Percentiles rank a stretch among this genome's conserved stretches.
phyloP scores from a whole-genome alignment of 768 basidiomycete species.

The Fomitopsis pulvina region DNA sequence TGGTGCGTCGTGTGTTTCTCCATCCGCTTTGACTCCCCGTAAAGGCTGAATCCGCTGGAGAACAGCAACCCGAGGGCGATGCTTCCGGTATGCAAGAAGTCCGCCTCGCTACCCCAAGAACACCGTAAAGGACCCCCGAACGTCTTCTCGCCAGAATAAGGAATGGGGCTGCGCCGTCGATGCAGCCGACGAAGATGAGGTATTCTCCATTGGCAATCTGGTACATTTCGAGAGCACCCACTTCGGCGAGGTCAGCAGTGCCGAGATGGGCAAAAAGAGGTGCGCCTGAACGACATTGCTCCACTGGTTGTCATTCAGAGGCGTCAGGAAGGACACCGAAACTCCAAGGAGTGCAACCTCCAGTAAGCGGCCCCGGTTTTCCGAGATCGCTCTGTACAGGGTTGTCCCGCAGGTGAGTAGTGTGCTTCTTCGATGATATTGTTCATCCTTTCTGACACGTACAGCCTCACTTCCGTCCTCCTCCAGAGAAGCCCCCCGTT shows the following conservation, averaged over 20 bases:
- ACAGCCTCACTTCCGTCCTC: not conserved
- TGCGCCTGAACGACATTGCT: not conserved
- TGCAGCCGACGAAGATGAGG: not conserved
- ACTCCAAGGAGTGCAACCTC: not conserved
- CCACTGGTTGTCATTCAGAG: not conserved
- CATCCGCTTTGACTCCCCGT: too few relatives aligned
- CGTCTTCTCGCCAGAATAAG: too few relatives aligned
- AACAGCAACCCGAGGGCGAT: too few relatives aligned
- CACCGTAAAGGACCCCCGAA: too few relatives aligned
- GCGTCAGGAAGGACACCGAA: not conserved
- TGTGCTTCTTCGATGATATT: not conserved
- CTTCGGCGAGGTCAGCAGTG: not conserved
- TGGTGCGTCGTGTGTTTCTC: too few relatives aligned
- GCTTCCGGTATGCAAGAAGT: too few relatives aligned
- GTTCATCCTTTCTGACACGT: too few relatives aligned
- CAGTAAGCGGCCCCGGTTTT: constrained; percentile 1
- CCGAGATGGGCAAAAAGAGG: not conserved
- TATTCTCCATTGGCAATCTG: constrained; percentile 4
- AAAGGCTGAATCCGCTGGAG: too few relatives aligned
- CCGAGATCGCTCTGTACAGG: not conserved
- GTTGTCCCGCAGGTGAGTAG: constrained; percentile 4
- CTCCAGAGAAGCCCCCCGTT: constrained; percentile 3
- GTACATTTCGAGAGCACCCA: constrained; percentile 9
- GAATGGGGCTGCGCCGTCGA: constrained; percentile 2
- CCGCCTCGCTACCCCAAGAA: too few relatives aligned